phyloP scores from a whole-genome alignment of 768 basidiomycete species.

The Exidia glandulosa region DNA sequence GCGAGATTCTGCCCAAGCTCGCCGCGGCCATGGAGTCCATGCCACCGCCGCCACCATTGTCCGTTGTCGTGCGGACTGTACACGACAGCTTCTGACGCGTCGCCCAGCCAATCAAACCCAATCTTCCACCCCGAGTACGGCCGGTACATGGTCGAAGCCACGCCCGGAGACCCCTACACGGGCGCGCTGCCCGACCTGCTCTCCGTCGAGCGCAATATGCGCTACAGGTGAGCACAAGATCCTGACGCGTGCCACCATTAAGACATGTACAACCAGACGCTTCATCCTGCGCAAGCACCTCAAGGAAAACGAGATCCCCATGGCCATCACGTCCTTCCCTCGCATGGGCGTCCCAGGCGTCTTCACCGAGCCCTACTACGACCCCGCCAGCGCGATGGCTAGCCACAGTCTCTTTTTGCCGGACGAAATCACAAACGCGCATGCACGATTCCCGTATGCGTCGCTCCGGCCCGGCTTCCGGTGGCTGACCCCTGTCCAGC shows the following conservation, averaged over 20 bases:
- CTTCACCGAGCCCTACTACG: constrained; percentile 85
- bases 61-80: not conserved
- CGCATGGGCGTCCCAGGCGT: constrained; percentile 78
- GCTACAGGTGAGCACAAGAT: constrained; percentile 67
- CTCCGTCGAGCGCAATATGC: constrained; percentile 90
- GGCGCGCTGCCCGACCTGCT: constrained; percentile 78
- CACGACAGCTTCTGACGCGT: constrained; percentile 2
- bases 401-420: constrained; percentile 92
- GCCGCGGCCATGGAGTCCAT: constrained; percentile 11
- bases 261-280: constrained; percentile 43
- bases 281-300: constrained; percentile 74
- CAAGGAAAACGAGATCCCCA: constrained; percentile 72
- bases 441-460: constrained; percentile 94
- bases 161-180: constrained; percentile 90
- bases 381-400: constrained; percentile 64
- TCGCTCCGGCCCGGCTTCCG: constrained; percentile 2
- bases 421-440: constrained; percentile 92
- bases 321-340: constrained; percentile 91
- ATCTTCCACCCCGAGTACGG: constrained; percentile 98
- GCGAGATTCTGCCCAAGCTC: constrained; percentile 81
- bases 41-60: not conserved
- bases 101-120: constrained; percentile 56
- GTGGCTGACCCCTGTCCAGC: constrained; percentile 29
- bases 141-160: constrained; percentile 96
- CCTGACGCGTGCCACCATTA: constrained; percentile 89